phyloP scores from a whole-genome alignment of 2,329 filamentous ascomycete genomes.

The Fusarium lateritium region DNA sequence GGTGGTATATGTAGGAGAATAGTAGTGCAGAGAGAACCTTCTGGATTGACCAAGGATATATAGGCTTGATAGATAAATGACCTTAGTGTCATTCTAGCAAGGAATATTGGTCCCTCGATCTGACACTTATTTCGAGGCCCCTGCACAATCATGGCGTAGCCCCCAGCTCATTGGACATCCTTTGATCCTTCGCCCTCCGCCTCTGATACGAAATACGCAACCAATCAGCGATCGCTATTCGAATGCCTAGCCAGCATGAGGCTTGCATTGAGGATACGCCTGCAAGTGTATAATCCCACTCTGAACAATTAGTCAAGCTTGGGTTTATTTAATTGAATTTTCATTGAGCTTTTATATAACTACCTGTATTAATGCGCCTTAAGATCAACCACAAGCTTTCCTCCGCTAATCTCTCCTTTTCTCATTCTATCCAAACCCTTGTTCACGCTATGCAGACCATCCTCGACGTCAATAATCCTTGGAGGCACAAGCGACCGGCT shows the following conservation, averaged over 20 bases:
- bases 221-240: constrained; percentile 2
- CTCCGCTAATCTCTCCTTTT: constrained; percentile 76
- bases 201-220: constrained; percentile 16
- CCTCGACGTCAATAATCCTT: constrained; percentile 74
- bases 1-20: not conserved
- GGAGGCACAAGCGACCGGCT: constrained; percentile 69
- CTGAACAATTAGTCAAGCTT: too few relatives aligned
- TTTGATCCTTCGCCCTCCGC: too few relatives aligned
- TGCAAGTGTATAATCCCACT: too few relatives aligned
- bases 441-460: constrained; percentile 78
- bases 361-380: not conserved
- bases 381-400: constrained; percentile 73
- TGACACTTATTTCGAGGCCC: not conserved
- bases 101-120: not conserved
- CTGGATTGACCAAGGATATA: too few relatives aligned
- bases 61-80: not conserved
- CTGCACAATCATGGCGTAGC: not conserved
- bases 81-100: not conserved
- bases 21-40: not conserved
- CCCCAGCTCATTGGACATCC: too few relatives aligned
- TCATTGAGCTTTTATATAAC: not conserved
- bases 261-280: too few relatives aligned
- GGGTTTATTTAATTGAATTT: not conserved
- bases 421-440: constrained; percentile 76
- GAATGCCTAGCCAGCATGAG: too few relatives aligned